Base-by-base conservation (phyloP, 2,329 filamentous ascomycete species). In the Dothideomycetidae sp. region DNA sequence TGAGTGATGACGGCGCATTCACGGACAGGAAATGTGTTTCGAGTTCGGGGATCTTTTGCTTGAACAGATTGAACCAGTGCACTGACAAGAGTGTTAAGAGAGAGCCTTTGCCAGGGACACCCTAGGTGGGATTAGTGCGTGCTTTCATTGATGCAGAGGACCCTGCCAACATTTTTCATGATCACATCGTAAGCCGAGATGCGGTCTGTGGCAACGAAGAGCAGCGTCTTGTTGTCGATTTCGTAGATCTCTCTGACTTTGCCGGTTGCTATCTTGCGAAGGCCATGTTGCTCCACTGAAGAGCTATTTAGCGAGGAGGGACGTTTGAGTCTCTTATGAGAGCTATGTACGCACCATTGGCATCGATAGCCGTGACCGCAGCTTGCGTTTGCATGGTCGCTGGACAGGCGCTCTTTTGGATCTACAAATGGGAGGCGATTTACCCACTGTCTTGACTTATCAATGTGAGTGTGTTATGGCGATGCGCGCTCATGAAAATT, bases 131-230 rank as follows among this genome's bases (percentile, higher is more conserved):
- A 10, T 28, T 15, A 28, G 11, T 15, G 16, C 9, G 9, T 9
- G 10, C 9, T 5, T 9, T 33, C 13, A 10, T 18, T 10, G 37
- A 5, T 5, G 5, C 14, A 3, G 3, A 16, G 17, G 15, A 4
- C 9, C 18, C 3, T 39, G 26, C 46, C 59, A 52, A 77, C 75
- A 61, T 90, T 94, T 50, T 72, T 64, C 68, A 93, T 76, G 49
- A 93, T 75, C 49, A 92, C 84, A 69, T 96, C 88, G 66, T 88
- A 96, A 39, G 90, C 90, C 15, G 84, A 93, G 57, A 94, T 90
- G 48, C 90, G 79, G 63, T 94, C 86, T 10, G 82, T 81, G 15
- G 82, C 79, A 39, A 86, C 75, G 54, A 93, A 88, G 40, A 93
- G 76, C 3, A 93, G 71, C 2, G 73, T 79, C 40, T 71, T 61